These are phyloP conservation scores for Candida jianshihensis DNA, from an alignment of 805 yeast species.

Conservation along the genomic window DNA sequence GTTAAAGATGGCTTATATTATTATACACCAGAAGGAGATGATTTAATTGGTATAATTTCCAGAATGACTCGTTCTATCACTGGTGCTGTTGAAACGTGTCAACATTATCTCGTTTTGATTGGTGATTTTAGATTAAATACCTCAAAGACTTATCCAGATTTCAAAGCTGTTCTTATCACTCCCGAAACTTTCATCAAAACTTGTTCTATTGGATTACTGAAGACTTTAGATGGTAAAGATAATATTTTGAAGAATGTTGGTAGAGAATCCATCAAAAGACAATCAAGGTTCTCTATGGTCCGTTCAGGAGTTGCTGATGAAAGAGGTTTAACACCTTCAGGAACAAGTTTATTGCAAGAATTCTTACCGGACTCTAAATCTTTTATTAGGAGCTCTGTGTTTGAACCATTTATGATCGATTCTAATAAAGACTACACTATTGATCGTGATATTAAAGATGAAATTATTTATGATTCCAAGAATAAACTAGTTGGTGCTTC, in stretches of 20 bases:
- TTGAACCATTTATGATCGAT: constrained; percentile 29
- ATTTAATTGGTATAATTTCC: constrained; percentile 51
- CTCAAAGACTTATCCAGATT: constrained; percentile 63
- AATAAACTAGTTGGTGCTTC: constrained; percentile 62
- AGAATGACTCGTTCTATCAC: constrained; percentile 52
- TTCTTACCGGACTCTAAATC: constrained; percentile 28
- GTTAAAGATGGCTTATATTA: constrained; percentile 31
- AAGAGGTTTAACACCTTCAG: constrained; percentile 19
- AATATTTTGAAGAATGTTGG: constrained; percentile 14
- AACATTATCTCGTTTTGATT: constrained; percentile 44
- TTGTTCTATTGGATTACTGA: constrained; percentile 57
- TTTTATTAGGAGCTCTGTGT: constrained; percentile 29
- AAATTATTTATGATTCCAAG: constrained; percentile 43
- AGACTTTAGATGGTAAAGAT: constrained; percentile 28
- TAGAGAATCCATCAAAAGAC: constrained; percentile 21
- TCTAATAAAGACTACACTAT: constrained; percentile 12
- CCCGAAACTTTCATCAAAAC: constrained; percentile 53
- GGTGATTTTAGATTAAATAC: constrained; percentile 59
- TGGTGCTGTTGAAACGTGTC: constrained; percentile 41
- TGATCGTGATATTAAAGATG: constrained; percentile 26
- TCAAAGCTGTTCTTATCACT: constrained; percentile 45
- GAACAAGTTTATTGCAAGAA: constrained; percentile 28
- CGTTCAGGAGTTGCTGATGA: constrained; percentile 23
- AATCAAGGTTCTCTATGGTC: constrained; percentile 29
- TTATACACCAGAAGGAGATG: constrained; percentile 63